A percentile compares a stretch with the other conserved stretches of the same genome.
Evolutionary conservation across 768 basidiomycete genomes (phyloP).

Genomic region (Pleurotus platypus): DNA sequence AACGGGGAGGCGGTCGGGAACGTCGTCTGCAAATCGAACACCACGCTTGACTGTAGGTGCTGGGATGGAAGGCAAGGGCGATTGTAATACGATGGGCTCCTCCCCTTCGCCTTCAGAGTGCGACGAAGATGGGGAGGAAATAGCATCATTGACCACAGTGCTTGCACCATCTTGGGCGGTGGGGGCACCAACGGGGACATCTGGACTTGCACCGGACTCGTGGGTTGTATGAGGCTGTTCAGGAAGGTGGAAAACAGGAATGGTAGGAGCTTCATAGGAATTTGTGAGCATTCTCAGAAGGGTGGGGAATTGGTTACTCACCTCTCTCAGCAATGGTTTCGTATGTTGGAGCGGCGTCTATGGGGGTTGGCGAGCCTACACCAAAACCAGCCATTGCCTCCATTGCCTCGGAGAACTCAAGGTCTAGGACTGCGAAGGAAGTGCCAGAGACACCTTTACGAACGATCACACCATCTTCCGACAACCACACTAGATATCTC

Average conservation of each 20-base stretch:
- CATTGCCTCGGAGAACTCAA: constrained; percentile 68
- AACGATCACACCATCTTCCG: constrained; percentile 29
- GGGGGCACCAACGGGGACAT: constrained; percentile 9
- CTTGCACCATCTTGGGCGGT: constrained; percentile 10
- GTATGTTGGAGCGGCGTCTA: constrained; percentile 12
- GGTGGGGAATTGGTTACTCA: no score
- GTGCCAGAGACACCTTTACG: constrained; percentile 42
- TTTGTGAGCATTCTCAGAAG: no score
- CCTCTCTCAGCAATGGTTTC: background rate
- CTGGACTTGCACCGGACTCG: no score
- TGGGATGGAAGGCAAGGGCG: background rate
- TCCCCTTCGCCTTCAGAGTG: constrained; percentile 8
- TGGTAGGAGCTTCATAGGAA: no score
- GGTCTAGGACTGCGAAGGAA: constrained; percentile 58
- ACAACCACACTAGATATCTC: constrained; percentile 52
- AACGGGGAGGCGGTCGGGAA: constrained; percentile 67
- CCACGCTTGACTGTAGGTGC: constrained; percentile 43
- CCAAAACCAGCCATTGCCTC: constrained; percentile 60
- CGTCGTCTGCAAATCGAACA: constrained; percentile 63
- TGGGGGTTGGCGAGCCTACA: constrained; percentile 20
- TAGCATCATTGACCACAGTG: constrained; percentile 3
- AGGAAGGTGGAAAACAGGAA: background rate
- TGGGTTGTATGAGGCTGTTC: no score
- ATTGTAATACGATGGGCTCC: constrained; percentile 10
- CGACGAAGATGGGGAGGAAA: constrained; percentile 12